phyloP scores from a whole-genome alignment of 305 asterid species.

The Fraxinus greggii region DNA sequence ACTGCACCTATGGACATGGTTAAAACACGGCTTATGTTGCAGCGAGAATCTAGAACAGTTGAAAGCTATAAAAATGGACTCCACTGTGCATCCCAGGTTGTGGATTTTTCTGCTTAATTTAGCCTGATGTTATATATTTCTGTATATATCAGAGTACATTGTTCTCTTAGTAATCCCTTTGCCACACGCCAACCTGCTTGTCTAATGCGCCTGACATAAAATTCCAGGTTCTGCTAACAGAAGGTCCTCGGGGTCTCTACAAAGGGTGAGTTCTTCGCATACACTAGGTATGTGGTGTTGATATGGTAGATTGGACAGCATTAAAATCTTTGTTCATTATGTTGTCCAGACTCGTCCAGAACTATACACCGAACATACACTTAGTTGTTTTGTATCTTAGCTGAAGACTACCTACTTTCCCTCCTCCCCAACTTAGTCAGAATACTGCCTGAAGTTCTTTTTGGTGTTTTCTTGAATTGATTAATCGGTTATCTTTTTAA shows the following conservation, averaged over 20 bases:
- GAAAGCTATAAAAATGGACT: conserved; percentile 75
- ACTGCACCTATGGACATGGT: conserved; percentile 92
- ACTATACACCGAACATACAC: neutral
- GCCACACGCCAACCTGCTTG: neutral
- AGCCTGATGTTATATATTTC: conserved; percentile 6
- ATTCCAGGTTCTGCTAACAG: conserved; percentile 76
- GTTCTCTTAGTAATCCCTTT: conserved; percentile 15
- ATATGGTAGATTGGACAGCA: neutral
- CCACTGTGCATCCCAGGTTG: conserved; percentile 90
- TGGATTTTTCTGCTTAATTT: conserved; percentile 26
- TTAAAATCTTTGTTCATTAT: neutral
- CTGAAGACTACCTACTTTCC: neutral
- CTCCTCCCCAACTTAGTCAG: neutral
- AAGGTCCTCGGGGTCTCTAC: conserved; percentile 89
- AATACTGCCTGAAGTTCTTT: conserved; percentile 1
- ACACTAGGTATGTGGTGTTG: neutral
- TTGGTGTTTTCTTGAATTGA: conserved; percentile 7
- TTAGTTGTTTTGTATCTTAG: neutral
- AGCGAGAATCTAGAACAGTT: conserved; percentile 55
- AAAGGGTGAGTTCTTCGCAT: conserved; percentile 69
- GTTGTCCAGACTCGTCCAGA: neutral
- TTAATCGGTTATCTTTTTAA: neutral
- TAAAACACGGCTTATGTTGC: conserved; percentile 97
- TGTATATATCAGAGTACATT: neutral
- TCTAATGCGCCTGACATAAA: conserved; percentile 18